Percentiles rank a stretch among this genome's conserved stretches.
phyloP scores from a whole-genome alignment of 2,329 filamentous ascomycete species.

The Neoarthrinium moseri region DNA sequence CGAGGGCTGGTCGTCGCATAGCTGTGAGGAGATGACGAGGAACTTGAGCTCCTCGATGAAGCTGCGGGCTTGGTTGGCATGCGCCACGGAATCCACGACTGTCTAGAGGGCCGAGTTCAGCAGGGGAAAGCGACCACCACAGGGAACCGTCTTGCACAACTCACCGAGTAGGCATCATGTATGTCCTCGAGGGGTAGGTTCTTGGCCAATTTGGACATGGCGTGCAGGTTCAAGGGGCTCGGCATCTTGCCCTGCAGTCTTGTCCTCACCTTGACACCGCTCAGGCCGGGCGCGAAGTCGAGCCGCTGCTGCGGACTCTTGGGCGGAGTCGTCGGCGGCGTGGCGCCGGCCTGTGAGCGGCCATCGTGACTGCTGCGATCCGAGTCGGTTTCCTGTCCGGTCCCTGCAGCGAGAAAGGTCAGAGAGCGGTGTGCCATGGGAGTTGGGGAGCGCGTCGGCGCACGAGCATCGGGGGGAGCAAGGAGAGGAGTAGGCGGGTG shows the following conservation, averaged over 20 bases:
- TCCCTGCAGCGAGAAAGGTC: constrained; percentile 8
- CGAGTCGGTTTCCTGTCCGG: constrained; percentile 9
- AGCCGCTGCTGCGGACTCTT: constrained; percentile 22
- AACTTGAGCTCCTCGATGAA: constrained; percentile 32
- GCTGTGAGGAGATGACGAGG: constrained; percentile 30
- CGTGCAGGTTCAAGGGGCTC: constrained; percentile 20
- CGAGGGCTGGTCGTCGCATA: constrained; percentile 29
- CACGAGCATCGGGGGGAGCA: constrained; percentile 1
- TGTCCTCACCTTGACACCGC: constrained; percentile 27
- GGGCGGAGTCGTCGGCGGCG: constrained; percentile 25
- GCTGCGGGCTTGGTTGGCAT: constrained; percentile 26
- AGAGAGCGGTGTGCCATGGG: constrained; percentile 1
- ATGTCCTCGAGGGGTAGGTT: constrained; percentile 22
- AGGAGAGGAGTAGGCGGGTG: too few species aligned
- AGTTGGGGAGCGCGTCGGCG: constrained; percentile 3
- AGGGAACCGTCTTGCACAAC: neutral
- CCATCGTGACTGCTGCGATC: constrained; percentile 10
- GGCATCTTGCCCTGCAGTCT: constrained; percentile 26
- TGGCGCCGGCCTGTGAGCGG: constrained; percentile 12
- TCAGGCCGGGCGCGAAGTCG: constrained; percentile 32
- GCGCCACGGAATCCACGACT: constrained; percentile 30
- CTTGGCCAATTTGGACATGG: constrained; percentile 20
- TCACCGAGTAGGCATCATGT: constrained; percentile 21
- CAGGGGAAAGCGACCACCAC: neutral
- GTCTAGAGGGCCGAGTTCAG: constrained; percentile 17